Conservation (phyloP, 2,329 filamentous ascomycete species). For the Pseudogymnoascus sp. region DNA sequence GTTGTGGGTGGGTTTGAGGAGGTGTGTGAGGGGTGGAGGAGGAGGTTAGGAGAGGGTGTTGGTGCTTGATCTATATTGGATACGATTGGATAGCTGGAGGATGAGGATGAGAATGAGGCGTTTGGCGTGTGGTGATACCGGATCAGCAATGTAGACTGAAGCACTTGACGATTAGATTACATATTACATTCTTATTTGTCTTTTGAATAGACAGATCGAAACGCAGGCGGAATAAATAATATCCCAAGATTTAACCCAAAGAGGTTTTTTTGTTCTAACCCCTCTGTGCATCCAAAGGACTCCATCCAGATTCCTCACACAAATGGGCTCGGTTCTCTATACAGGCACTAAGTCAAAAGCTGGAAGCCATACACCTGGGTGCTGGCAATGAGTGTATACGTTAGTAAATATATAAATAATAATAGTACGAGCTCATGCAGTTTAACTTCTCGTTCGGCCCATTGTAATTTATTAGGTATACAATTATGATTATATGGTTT, state of each 20-base stretch:
- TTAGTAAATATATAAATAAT: not conserved
- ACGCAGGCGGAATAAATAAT: not conserved
- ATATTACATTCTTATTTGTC: not conserved
- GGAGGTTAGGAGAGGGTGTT: conserved; percentile 44
- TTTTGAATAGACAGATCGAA: not conserved
- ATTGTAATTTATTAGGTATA: not conserved
- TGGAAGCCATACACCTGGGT: not conserved
- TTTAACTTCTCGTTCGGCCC: not conserved
- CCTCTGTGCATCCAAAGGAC: not conserved
- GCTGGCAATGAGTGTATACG: not conserved
- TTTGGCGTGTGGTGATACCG: not conserved
- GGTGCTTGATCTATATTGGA: not conserved
- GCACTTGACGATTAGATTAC: not conserved
- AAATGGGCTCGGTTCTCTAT: too few species aligned
- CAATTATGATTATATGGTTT: not conserved
- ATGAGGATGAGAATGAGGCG: not conserved
- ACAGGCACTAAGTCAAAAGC: not conserved
- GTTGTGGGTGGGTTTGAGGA: conserved; percentile 90
- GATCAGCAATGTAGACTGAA: conserved; percentile 1
- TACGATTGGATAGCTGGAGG: not conserved
- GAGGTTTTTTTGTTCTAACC: not conserved
- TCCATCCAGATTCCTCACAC: not conserved
- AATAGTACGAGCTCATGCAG: not conserved
- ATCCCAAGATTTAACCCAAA: not conserved
- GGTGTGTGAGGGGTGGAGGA: conserved; percentile 77